Evolutionary conservation across 1,284 basidiomycete species (phyloP).

Genomic region (Cystobasidiaceae sp.): DNA sequence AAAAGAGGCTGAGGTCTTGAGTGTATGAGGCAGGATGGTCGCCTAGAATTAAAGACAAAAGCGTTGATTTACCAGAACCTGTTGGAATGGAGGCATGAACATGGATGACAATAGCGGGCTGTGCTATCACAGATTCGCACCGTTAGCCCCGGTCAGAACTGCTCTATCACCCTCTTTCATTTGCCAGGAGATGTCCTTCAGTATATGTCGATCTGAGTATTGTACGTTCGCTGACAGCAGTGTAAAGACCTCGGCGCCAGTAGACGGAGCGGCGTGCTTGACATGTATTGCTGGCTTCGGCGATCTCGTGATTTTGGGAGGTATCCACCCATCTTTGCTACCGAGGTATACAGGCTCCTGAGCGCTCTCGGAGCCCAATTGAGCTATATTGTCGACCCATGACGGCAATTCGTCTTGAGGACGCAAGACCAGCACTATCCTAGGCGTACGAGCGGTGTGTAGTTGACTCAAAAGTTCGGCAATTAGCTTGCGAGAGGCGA

Average conservation of each 20-base stretch:
- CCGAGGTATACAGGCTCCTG: constrained; percentile 27
- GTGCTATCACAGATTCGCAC: constrained; percentile 50
- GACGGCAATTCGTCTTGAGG: constrained; percentile 73
- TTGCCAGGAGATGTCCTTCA: constrained; percentile 71
- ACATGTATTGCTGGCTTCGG: neutral
- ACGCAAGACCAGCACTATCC: constrained; percentile 72
- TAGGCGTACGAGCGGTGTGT: constrained; percentile 51
- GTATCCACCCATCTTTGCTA: neutral
- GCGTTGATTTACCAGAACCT: constrained; percentile 93
- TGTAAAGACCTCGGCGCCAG: constrained; percentile 52
- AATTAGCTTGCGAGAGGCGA: constrained; percentile 53
- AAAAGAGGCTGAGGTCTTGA: constrained; percentile 53
- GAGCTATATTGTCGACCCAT: constrained; percentile 69
- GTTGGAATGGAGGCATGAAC: neutral
- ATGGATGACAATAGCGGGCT: neutral
- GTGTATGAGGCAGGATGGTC: constrained; percentile 92
- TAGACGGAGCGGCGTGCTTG: no score
- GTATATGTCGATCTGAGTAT: constrained; percentile 62
- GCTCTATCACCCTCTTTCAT: constrained; percentile 73
- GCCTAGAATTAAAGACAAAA: constrained; percentile 84
- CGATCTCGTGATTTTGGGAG: neutral
- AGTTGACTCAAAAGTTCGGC: constrained; percentile 58
- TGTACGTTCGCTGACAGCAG: constrained; percentile 65
- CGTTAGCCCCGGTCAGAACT: constrained; percentile 82
- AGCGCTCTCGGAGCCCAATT: neutral